phyloP scores from a whole-genome alignment of 1,139 yeast genomes.

The Scheffersomyces stambukii region DNA sequence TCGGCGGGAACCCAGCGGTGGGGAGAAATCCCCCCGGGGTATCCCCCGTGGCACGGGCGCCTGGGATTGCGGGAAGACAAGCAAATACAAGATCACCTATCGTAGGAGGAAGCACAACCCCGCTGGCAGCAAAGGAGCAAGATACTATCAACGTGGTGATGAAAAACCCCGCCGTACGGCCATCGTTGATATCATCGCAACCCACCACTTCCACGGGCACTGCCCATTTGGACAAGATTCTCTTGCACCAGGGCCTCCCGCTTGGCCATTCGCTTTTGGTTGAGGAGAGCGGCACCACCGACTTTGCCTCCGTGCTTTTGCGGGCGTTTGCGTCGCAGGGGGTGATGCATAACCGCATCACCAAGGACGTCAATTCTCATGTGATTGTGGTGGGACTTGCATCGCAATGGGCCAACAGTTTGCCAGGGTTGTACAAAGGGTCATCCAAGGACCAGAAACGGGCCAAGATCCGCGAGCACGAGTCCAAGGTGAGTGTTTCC shows the following conservation, averaged over 20 bases:
- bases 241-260: conserved; percentile 85
- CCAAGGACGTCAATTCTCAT: conserved; percentile 41
- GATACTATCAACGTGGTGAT: conserved; percentile 9
- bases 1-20: conserved; percentile 25
- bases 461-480: conserved; percentile 53
- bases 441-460: conserved; percentile 63
- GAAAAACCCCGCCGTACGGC: conserved; percentile 60
- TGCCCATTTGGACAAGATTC: conserved; percentile 64
- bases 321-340: conserved; percentile 81
- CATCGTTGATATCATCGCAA: conserved; percentile 72
- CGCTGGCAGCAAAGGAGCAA: not conserved
- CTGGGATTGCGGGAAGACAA: conserved; percentile 12
- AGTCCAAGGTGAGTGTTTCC: conserved; percentile 63
- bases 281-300: conserved; percentile 88
- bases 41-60: conserved; percentile 10
- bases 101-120: not conserved
- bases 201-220: conserved; percentile 79
- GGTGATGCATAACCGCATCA: conserved; percentile 57
- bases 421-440: conserved; percentile 80
- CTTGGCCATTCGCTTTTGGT: conserved; percentile 65
- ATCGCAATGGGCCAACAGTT: conserved; percentile 60
- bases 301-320: conserved; percentile 70
- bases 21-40: conserved; percentile 15
- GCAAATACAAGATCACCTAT: conserved; percentile 8
- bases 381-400: conserved; percentile 64